Conservation (phyloP, 1,139 yeast species). For the Kodamaea sp. region DNA sequence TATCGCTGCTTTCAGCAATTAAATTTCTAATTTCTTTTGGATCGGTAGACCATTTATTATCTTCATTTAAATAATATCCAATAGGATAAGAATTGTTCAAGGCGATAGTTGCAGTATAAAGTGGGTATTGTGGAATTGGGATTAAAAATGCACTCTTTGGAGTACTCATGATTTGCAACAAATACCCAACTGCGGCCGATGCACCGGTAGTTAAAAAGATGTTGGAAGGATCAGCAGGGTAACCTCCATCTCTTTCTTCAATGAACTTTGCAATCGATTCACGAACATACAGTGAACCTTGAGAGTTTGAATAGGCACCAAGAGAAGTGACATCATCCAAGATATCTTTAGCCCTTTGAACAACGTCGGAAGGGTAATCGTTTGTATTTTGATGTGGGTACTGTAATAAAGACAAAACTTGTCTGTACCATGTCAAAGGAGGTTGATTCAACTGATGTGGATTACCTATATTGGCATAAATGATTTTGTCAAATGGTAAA, state of each 20-base stretch:
- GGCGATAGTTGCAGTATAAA: constrained; percentile 89
- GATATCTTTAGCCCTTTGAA: constrained; percentile 61
- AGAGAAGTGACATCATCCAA: constrained; percentile 69
- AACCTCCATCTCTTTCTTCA: constrained; percentile 61
- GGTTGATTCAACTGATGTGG: constrained; percentile 95
- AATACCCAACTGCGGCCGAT: constrained; percentile 78
- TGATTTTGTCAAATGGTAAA: constrained; percentile 72
- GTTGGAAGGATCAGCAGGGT: constrained; percentile 57
- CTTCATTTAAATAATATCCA: constrained; percentile 85
- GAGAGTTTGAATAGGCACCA: constrained; percentile 93
- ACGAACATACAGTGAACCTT: constrained; percentile 73
- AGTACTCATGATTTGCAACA: constrained; percentile 65
- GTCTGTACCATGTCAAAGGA: constrained; percentile 94
- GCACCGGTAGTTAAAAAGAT: constrained; percentile 92
- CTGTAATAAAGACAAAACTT: constrained; percentile 80
- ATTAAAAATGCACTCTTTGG: constrained; percentile 78
- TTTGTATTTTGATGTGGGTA: constrained; percentile 55
- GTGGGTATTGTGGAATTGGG: constrained; percentile 96
- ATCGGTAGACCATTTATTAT: constrained; percentile 78
- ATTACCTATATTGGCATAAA: constrained; percentile 92
- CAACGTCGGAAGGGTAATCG: constrained; percentile 65
- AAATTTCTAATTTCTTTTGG: constrained; percentile 59
- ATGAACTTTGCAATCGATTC: constrained; percentile 80
- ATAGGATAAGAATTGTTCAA: constrained; percentile 76
- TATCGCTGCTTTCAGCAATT: constrained; percentile 46